These are phyloP conservation scores for Macrophomina tecta DNA, from an alignment of 2,329 filamentous ascomycete genomes.

Conservation along the genomic window DNA sequence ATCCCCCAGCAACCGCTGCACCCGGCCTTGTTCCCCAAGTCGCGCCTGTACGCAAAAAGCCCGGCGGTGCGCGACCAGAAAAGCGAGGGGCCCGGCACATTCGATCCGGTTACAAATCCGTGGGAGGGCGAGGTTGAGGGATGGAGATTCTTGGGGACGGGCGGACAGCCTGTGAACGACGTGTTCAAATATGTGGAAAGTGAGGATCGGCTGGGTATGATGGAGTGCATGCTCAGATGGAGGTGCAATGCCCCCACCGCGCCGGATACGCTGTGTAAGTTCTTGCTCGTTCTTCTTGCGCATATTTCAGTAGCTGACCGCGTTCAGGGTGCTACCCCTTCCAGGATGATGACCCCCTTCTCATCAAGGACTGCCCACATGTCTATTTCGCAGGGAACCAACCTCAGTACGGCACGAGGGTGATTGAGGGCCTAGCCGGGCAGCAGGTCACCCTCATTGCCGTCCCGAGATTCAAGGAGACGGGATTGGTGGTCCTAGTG, in stretches of 20 bases:
- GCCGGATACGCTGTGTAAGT: conserved; percentile 90
- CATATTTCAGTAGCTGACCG: neutral
- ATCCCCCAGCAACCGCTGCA: conserved; percentile 95
- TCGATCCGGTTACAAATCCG: conserved; percentile 90
- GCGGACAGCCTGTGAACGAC: conserved; percentile 93
- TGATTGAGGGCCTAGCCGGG: conserved; percentile 68
- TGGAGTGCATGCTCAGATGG: conserved; percentile 95
- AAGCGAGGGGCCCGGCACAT: conserved; percentile 66
- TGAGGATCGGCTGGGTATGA: conserved; percentile 76
- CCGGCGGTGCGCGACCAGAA: conserved; percentile 41
- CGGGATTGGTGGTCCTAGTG: conserved; percentile 79
- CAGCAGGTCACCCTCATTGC: conserved; percentile 80
- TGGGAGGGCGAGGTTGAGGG: conserved; percentile 91
- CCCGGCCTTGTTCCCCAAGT: conserved; percentile 82
- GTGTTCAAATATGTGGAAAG: conserved; percentile 80
- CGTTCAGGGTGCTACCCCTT: conserved; percentile 88
- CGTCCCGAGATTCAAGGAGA: conserved; percentile 80
- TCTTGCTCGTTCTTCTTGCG: neutral
- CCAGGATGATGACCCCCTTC: conserved; percentile 90
- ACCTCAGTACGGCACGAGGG: conserved; percentile 73
- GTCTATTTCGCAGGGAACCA: conserved; percentile 91
- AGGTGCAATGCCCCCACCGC: conserved; percentile 89
- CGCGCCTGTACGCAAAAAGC: conserved; percentile 69
- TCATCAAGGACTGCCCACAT: conserved; percentile 84
- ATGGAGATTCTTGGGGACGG: conserved; percentile 83